Base-by-base conservation (phyloP, 352 stramenopile species). In the Globisporangium cystogenes region DNA sequence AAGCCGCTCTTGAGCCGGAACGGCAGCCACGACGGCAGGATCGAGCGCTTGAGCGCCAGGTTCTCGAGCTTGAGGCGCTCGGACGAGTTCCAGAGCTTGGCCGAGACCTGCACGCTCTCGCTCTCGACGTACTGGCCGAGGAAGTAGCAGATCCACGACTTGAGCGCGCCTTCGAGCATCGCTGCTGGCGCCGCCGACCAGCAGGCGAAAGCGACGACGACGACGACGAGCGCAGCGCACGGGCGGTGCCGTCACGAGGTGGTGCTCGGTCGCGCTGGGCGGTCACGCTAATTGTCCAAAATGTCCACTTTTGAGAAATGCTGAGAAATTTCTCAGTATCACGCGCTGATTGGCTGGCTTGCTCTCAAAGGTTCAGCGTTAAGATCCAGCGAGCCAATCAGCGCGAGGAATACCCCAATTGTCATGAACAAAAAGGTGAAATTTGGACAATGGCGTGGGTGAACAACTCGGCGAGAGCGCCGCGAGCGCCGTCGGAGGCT, bases 121-220 rank as follows among this genome's bases (percentile, higher is more conserved):
- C 82, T 93, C 60, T 96, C 83, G 27, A 96, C 85, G 68, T 93
- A 96, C 42, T 94, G 77, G 8, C 79, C 86, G 26, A 96, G 63
- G 55, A 96, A 93, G 53, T 90, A 76, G 51, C 68, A 62, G 51
- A 93, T 87, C 76, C 84, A 93, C 48, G 83, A 90, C 81, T 93
- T 93, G 67, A 96, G 76, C 55, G 82, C 74, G 40, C 82, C 83
- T 59, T 94, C 86, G 44, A 96, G 68, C 86, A 96, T 95, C 48
- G 59, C 49, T 20, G 39, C 39, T 20, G 37, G 18, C 6, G 39
- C 39, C 5, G 39, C 31, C 33, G 33, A 39, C 12, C 12, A 18
- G 33, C 33, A 36, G 31, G 29, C 29, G 29, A 33, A 33, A 7
- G 37, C 37, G 37, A n/a, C 16, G 36, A n/a, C 36, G 14, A n/a